A percentile compares a stretch with the other conserved stretches of the same genome.
Conservation (phyloP, 2,329 filamentous ascomycete species). For the Emergomyces orientalis region DNA sequence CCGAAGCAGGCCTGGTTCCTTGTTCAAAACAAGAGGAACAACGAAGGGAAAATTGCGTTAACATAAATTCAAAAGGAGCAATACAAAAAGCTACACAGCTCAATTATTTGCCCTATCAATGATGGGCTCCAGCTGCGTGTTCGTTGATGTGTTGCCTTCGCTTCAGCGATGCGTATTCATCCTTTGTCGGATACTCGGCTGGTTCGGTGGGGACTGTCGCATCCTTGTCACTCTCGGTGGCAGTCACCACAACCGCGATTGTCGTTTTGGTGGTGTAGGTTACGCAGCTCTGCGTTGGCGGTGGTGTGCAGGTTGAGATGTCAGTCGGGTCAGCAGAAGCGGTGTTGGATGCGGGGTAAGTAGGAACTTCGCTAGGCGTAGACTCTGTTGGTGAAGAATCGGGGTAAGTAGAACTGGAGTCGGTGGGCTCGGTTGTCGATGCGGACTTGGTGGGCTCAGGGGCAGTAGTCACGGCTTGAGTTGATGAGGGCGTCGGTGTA, state of each 20-base stretch:
- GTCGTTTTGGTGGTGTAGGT: slow-evolving; percentile 4
- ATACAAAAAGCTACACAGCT: background rate
- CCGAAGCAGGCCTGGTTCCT: background rate
- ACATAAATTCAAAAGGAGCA: background rate
- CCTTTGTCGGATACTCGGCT: background rate
- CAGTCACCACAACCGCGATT: background rate
- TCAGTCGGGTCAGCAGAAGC: background rate
- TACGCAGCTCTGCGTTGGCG: background rate
- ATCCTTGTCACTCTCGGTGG: background rate
- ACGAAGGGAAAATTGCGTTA: background rate
- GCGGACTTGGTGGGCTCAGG: background rate
- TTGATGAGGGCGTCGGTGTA: background rate
- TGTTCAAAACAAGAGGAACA: background rate
- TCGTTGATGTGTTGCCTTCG: background rate
- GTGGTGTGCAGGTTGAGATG: background rate
- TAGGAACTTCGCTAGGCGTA: background rate
- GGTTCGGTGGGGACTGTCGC: background rate
- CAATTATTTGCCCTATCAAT: background rate
- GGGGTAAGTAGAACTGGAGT: background rate
- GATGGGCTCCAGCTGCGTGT: background rate
- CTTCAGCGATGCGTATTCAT: background rate
- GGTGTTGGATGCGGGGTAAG: background rate
- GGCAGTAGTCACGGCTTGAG: background rate
- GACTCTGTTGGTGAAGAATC: background rate
- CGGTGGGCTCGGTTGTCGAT: background rate